Conservation (phyloP, 345 rosid species). For the Citrus australasica region DNA sequence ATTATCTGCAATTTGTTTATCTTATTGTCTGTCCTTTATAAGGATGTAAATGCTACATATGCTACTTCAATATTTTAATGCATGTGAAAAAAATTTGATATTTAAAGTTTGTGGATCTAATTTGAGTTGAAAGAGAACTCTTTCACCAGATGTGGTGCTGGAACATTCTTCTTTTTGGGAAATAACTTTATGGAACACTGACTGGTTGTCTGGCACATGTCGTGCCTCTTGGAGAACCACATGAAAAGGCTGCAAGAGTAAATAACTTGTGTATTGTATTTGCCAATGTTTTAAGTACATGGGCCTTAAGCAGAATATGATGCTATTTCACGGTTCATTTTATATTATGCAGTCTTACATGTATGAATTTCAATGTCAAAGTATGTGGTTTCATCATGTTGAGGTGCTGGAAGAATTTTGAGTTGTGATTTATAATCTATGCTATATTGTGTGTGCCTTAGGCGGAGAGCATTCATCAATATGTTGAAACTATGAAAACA, state of each 20-base stretch:
- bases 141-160: not conserved
- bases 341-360: not conserved
- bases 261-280: not conserved
- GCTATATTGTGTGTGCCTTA: slow-evolving; percentile 18
- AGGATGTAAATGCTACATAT: not conserved
- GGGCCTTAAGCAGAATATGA: not conserved
- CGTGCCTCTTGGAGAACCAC: not conserved
- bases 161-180: not conserved
- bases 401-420: not conserved
- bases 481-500: slow-evolving; percentile 81
- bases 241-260: not conserved
- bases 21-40: not conserved
- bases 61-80: not conserved
- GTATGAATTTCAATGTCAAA: not conserved
- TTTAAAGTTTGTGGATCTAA: not conserved
- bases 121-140: not conserved
- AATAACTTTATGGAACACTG: not conserved
- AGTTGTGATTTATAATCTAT: not conserved
- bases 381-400: not conserved
- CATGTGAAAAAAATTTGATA: not conserved
- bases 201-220: too few species aligned
- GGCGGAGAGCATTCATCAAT: slow-evolving; percentile 92
- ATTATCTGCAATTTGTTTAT: not conserved
- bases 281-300: not conserved
- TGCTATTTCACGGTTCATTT: not conserved